Evolutionary conservation across 192 early-diverging fungal species (phyloP).

Genomic region (Haplosporangium gracile): DNA sequence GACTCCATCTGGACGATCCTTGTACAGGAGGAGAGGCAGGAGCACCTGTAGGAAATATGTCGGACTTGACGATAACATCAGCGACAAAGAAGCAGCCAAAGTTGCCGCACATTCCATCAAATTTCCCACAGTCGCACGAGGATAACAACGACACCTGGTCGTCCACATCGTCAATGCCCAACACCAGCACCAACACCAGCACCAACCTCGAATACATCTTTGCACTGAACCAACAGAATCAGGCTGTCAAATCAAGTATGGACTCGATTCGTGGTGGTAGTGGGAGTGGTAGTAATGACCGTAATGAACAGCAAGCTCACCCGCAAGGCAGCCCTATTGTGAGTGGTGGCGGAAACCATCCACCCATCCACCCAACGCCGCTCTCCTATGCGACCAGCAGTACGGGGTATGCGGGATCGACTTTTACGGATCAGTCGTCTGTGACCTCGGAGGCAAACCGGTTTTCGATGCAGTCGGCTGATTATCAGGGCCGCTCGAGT

Average conservation of each 20-base stretch:
- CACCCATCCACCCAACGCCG: background rate
- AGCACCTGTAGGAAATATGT: background rate
- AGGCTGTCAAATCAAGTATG: constrained; percentile 29
- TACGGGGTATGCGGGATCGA: constrained; percentile 5
- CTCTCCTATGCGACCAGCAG: constrained; percentile 6
- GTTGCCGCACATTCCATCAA: constrained; percentile 9
- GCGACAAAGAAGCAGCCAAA: background rate
- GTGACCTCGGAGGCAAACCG: constrained; percentile 21
- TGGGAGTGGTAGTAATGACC: background rate
- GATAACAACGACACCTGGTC: constrained; percentile 52
- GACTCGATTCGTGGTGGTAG: constrained; percentile 22
- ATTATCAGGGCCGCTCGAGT: constrained; percentile 32
- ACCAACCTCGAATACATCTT: constrained; percentile 49
- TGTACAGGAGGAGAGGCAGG: background rate
- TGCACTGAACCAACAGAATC: constrained; percentile 31
- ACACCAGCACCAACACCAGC: constrained; percentile 42
- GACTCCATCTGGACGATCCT: constrained; percentile 34
- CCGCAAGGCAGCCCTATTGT: background rate
- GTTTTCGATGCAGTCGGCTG: constrained; percentile 27
- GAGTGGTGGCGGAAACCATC: background rate
- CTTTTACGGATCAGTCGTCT: constrained; percentile 16
- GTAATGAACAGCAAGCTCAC: background rate
- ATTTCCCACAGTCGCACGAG: constrained; percentile 32
- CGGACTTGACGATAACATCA: background rate
- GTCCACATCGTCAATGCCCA: constrained; percentile 37